Percentiles rank a stretch among this genome's conserved stretches.
phyloP scores from a whole-genome alignment of 352 stramenopile genomes.

The Pythium guiyangense region DNA sequence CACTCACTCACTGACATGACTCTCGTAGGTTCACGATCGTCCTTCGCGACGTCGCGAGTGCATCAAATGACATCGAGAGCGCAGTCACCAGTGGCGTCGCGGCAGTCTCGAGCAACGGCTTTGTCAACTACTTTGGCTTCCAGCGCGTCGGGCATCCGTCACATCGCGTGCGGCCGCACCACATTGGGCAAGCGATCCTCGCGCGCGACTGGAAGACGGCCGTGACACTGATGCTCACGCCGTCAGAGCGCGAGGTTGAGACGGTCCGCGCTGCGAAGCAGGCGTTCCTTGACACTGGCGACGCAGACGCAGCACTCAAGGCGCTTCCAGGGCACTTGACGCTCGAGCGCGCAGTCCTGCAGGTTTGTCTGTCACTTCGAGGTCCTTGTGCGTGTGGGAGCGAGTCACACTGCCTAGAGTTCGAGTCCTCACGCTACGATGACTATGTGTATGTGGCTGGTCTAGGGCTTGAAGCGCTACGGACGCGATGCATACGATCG shows the following conservation, averaged over 20 bases:
- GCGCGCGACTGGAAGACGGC: conserved; percentile 54
- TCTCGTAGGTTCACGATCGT: conserved; percentile 44
- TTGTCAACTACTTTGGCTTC: conserved; percentile 84
- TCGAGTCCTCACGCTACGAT: neutral
- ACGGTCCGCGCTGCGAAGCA: conserved; percentile 34
- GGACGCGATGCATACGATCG: conserved; percentile 46
- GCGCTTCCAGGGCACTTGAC: conserved; percentile 36
- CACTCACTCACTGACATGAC: neutral
- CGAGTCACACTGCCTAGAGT: neutral
- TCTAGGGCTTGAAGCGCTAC: conserved; percentile 51
- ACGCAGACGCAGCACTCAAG: conserved; percentile 58
- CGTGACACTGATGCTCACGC: conserved; percentile 39
- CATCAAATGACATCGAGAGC: conserved; percentile 12
- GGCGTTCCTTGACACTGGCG: conserved; percentile 31
- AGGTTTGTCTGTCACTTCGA: conserved; percentile 13
- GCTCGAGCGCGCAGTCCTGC: conserved; percentile 54
- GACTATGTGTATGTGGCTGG: neutral
- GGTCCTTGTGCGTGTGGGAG: neutral
- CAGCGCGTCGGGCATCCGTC: conserved; percentile 59
- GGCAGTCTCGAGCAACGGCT: conserved; percentile 31
- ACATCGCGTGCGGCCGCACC: conserved; percentile 42
- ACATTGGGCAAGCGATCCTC: conserved; percentile 69
- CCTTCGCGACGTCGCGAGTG: conserved; percentile 28
- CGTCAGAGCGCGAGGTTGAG: conserved; percentile 29
- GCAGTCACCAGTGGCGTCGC: conserved; percentile 22